Percentiles rank a stretch among this genome's conserved stretches.
Evolutionary conservation across 2,329 filamentous ascomycete species (phyloP).

Genomic region (Xylaria digitata): DNA sequence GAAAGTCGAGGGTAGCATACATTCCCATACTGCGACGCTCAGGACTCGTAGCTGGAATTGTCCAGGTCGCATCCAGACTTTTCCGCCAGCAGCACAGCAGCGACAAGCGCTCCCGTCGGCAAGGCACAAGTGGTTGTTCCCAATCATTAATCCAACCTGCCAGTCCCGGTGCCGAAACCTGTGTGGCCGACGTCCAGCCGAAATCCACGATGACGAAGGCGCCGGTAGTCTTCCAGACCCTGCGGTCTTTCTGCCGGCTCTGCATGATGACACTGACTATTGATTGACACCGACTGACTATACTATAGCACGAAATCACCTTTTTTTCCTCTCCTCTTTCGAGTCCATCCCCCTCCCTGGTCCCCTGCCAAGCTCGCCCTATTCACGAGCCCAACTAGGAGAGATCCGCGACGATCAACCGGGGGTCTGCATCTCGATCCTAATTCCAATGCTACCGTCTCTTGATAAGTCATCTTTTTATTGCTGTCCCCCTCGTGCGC

Average conservation of each 20-base stretch:
- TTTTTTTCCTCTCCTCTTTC: conserved; percentile 1
- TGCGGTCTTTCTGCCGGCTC: conserved; percentile 4
- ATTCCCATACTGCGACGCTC: conserved; percentile 21
- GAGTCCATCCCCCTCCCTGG: conserved; percentile 1
- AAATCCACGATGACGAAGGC: conserved; percentile 18
- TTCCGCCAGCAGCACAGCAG: conserved; percentile 5
- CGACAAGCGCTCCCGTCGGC: conserved; percentile 12
- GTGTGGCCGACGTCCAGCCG: conserved; percentile 18
- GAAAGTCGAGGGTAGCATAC: conserved; percentile 18
- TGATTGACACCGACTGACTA: conserved; percentile 7
- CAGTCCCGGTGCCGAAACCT: conserved; percentile 23
- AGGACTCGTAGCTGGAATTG: conserved; percentile 10
- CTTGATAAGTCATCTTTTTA: conserved; percentile 18
- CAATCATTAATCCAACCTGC: conserved; percentile 17
- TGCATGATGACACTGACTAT: conserved; percentile 23
- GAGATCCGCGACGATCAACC: conserved; percentile 36
- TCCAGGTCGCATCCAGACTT: conserved; percentile 25
- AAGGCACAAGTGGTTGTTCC: conserved; percentile 16
- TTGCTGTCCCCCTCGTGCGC: conserved; percentile 3
- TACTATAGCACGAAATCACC: conserved; percentile 19
- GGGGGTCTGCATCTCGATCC: conserved; percentile 29
- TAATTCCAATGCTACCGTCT: conserved; percentile 25
- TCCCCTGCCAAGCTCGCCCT: conserved; percentile 29
- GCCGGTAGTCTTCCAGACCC: conserved; percentile 13
- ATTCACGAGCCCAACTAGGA: conserved; percentile 29